Percentiles rank a stretch among this genome's conserved stretches.
These are phyloP conservation scores for Xylaria venustula DNA, from an alignment of 495 filamentous ascomycete genomes.

Conservation along the genomic window DNA sequence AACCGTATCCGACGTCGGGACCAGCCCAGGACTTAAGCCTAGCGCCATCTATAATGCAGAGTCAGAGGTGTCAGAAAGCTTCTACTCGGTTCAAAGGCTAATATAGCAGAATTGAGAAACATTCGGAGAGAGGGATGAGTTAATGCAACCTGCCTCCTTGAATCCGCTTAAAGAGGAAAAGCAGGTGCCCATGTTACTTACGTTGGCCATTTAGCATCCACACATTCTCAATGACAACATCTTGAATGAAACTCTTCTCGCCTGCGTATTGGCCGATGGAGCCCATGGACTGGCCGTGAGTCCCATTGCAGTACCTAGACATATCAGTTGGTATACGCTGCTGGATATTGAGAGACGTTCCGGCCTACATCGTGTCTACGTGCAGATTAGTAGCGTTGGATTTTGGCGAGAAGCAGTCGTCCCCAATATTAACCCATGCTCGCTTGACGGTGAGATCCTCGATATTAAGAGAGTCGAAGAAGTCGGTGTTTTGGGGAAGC, in stretches of 20 bases:
- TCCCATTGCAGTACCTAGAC: conserved; percentile 60
- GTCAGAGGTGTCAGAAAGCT: too few relatives aligned
- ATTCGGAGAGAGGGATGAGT: too few relatives aligned
- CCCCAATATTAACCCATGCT: conserved; percentile 52
- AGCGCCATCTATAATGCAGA: conserved; percentile 39
- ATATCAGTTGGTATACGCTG: too few relatives aligned
- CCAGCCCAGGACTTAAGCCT: conserved; percentile 59
- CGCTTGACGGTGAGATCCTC: conserved; percentile 50
- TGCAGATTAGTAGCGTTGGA: conserved; percentile 57
- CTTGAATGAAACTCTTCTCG: conserved; percentile 50
- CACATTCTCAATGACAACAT: conserved; percentile 57
- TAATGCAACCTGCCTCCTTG: too few relatives aligned
- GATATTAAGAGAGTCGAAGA: conserved; percentile 54
- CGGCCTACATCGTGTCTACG: conserved; percentile 55
- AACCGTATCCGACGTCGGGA: conserved; percentile 52
- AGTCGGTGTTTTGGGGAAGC: conserved; percentile 56
- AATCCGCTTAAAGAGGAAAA: not conserved
- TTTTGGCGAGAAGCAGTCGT: conserved; percentile 61
- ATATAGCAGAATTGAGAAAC: too few relatives aligned
- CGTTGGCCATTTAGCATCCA: conserved; percentile 49
- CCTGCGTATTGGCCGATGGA: conserved; percentile 57
- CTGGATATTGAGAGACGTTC: too few relatives aligned
- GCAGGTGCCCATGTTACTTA: conserved; percentile 6
- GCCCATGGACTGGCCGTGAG: conserved; percentile 58
- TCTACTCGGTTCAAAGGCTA: too few relatives aligned